Evolutionary conservation across 768 basidiomycete genomes (phyloP).

Genomic region (Russula abietina): DNA sequence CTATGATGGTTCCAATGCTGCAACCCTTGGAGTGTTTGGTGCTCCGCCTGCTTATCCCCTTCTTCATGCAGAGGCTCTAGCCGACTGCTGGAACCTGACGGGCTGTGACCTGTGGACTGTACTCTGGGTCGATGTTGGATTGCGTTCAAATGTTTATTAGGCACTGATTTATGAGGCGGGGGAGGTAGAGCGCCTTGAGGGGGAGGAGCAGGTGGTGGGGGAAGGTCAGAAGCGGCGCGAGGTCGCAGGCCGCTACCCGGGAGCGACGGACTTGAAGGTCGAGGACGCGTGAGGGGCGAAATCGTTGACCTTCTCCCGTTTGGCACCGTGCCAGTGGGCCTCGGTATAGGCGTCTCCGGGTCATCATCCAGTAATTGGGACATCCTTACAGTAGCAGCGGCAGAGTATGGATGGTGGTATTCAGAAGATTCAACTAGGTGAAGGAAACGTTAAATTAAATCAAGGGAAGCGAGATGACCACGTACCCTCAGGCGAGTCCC

Average conservation of each 20-base stretch:
- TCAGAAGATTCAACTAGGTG: conserved; percentile 9
- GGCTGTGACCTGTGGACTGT: conserved; percentile 46
- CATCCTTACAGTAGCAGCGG: conserved; percentile 19
- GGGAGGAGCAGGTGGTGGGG: conserved; percentile 58
- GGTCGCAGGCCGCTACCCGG: conserved; percentile 34
- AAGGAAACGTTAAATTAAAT: background rate
- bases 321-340: background rate
- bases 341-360: conserved; percentile 19
- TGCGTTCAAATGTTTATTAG: conserved; percentile 34
- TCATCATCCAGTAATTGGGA: conserved; percentile 15
- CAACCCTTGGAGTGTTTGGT: conserved; percentile 26
- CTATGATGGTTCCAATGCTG: conserved; percentile 30
- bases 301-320: conserved; percentile 22
- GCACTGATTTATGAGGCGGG: conserved; percentile 39
- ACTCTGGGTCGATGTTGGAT: conserved; percentile 39
- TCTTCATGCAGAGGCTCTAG: conserved; percentile 64
- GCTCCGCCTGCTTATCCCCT: conserved; percentile 34
- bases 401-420: conserved; percentile 27
- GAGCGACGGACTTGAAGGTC: conserved; percentile 24
- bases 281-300: conserved; percentile 27
- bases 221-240: conserved; percentile 53
- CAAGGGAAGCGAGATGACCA: background rate
- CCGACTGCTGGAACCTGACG: conserved; percentile 50
- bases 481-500: conserved; percentile 14
- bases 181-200: conserved; percentile 57